Conservation (phyloP, 805 yeast genomes). For the Phaffomyces thermotolerans region DNA sequence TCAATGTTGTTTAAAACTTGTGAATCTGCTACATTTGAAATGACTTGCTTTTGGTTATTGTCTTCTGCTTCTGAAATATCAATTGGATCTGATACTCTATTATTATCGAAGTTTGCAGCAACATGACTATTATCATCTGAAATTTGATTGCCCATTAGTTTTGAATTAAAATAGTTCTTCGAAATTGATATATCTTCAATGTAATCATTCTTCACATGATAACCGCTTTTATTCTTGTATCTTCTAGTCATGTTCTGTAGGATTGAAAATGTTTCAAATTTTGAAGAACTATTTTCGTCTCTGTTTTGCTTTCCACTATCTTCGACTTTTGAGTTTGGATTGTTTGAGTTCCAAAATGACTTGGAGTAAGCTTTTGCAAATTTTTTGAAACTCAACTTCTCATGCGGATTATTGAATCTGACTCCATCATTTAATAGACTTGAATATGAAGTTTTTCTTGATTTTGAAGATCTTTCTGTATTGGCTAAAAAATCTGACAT, state of each 20-base stretch:
- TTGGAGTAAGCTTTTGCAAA: conserved; percentile 10
- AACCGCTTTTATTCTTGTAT: neutral
- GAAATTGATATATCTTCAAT: neutral
- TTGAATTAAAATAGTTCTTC: neutral
- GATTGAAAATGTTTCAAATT: conserved; percentile 10
- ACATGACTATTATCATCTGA: neutral
- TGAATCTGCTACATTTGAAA: conserved; percentile 2
- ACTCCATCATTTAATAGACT: conserved; percentile 7
- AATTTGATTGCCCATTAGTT: neutral
- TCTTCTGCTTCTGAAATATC: neutral
- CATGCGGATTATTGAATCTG: conserved; percentile 2
- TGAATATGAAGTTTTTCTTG: conserved; percentile 14
- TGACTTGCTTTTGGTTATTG: neutral
- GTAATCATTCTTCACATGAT: too few relatives aligned
- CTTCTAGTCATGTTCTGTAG: conserved; percentile 4
- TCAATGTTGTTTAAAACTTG: conserved; percentile 1
- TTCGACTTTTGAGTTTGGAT: neutral
- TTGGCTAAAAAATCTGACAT: neutral
- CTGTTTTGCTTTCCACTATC: neutral
- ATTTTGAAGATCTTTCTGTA: conserved; percentile 12
- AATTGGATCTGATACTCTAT: conserved; percentile 1
- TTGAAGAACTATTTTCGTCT: conserved; percentile 3
- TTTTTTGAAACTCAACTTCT: conserved; percentile 12
- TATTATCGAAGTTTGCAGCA: neutral
- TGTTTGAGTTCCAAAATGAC: conserved; percentile 4